Percentiles rank a stretch among this genome's conserved stretches.
These are phyloP conservation scores for Physcia stellaris DNA, from an alignment of 495 filamentous ascomycete species.

Conservation along the genomic window DNA sequence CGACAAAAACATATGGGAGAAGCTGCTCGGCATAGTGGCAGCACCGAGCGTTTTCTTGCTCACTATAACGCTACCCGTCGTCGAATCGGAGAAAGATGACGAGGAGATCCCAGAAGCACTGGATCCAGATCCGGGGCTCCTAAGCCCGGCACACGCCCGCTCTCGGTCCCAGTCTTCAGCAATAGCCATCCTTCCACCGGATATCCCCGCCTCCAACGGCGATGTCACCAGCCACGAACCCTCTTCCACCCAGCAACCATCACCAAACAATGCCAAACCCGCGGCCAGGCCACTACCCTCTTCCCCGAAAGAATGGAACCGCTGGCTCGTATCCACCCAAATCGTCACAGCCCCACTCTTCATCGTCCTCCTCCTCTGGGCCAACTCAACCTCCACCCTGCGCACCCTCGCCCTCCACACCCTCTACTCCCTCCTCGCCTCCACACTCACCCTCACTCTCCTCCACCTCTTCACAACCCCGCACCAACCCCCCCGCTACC, in stretches of 20 bases:
- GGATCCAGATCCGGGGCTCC: conserved; percentile 26
- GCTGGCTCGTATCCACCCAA: conserved; percentile 78
- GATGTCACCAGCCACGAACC: background rate
- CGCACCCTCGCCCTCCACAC: conserved; percentile 45
- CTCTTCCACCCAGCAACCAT: conserved; percentile 6
- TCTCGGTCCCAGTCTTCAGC: conserved; percentile 15
- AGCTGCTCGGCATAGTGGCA: conserved; percentile 61
- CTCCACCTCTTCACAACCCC: conserved; percentile 49
- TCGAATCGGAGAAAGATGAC: conserved; percentile 49
- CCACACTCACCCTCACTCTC: conserved; percentile 45
- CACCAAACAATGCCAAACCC: conserved; percentile 1
- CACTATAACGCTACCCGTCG: conserved; percentile 83
- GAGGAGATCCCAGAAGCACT: conserved; percentile 21
- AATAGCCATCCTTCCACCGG: conserved; percentile 27
- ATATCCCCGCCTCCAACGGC: conserved; percentile 16
- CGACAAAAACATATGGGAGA: conserved; percentile 64
- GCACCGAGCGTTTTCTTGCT: conserved; percentile 83
- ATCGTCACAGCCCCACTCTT: conserved; percentile 82
- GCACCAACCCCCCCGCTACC: conserved; percentile 47
- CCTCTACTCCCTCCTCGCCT: conserved; percentile 56
- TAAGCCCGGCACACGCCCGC: conserved; percentile 21
- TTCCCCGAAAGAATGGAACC: conserved; percentile 58
- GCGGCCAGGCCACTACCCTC: conserved; percentile 4
- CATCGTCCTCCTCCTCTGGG: conserved; percentile 63
- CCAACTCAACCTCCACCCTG: conserved; percentile 42